phyloP scores from a whole-genome alignment of 306 rosid species.

The Inga leiocalycina region DNA sequence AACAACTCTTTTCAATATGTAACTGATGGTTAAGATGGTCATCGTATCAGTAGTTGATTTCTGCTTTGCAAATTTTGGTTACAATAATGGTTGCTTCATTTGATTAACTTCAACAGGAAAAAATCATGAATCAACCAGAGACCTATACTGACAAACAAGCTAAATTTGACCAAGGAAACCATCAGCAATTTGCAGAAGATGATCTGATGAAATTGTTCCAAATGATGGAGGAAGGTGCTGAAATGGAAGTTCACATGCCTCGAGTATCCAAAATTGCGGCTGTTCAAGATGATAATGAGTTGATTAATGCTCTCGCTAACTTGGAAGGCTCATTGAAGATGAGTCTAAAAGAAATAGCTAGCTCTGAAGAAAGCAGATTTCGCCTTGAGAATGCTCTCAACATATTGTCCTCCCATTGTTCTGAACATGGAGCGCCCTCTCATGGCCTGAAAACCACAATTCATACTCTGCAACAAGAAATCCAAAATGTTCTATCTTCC shows the following conservation, averaged over 20 bases:
- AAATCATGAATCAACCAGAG: neutral
- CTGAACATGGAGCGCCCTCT: neutral
- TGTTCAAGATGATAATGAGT: neutral
- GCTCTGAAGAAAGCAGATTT: neutral
- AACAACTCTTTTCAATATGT: no score
- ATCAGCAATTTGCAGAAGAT: neutral
- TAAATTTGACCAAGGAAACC: neutral
- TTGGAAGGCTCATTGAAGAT: neutral
- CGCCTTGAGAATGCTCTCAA: slow-evolving; percentile 1
- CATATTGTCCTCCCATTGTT: neutral
- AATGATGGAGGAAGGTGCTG: neutral
- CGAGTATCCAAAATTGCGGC: neutral
- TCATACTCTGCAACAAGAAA: neutral
- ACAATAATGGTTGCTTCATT: no score
- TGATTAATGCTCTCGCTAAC: neutral
- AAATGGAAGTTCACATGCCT: neutral
- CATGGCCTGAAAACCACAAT: neutral
- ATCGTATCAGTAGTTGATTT: no score
- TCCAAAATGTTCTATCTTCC: neutral
- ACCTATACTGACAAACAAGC: neutral
- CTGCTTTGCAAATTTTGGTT: no score
- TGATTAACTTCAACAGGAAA: no score
- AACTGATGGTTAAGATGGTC: no score
- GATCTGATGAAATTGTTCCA: neutral
- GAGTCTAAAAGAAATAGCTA: neutral